Evolutionary conservation across 768 basidiomycete species (phyloP).

Genomic region (Panaeolus cyanescens): DNA sequence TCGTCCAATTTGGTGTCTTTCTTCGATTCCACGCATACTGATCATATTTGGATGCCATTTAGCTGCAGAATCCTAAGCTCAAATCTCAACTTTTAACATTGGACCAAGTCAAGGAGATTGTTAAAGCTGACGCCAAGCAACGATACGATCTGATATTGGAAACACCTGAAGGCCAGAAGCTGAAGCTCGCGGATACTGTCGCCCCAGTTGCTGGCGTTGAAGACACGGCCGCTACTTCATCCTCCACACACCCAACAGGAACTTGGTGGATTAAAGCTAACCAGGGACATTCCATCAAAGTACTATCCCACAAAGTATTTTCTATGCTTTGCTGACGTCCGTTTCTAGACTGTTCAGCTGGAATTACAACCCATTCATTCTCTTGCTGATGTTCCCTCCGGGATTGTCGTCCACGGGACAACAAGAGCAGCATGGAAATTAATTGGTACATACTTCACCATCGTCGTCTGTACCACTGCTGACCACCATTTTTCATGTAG

Average conservation of each 20-base stretch:
- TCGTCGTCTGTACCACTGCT: background rate
- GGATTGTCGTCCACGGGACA: slow-evolving; percentile 84
- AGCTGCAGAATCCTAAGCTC: slow-evolving; percentile 76
- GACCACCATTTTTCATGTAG: slow-evolving; percentile 35
- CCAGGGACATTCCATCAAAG: slow-evolving; percentile 88
- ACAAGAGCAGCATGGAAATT: slow-evolving; percentile 64
- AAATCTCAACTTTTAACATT: slow-evolving; percentile 54
- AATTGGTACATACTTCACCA: slow-evolving; percentile 49
- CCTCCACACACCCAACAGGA: slow-evolving; percentile 14
- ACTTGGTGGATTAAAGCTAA: slow-evolving; percentile 91
- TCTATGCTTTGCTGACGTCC: background rate
- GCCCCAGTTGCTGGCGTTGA: slow-evolving; percentile 4
- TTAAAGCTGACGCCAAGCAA: slow-evolving; percentile 65
- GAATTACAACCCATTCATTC: slow-evolving; percentile 62
- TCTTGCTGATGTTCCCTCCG: slow-evolving; percentile 63
- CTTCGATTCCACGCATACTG: background rate
- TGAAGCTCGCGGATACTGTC: slow-evolving; percentile 3
- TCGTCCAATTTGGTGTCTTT: background rate
- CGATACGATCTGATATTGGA: slow-evolving; percentile 64
- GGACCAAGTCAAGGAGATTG: slow-evolving; percentile 57
- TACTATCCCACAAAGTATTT: slow-evolving; percentile 22
- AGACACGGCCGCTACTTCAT: slow-evolving; percentile 15
- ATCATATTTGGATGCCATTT: slow-evolving; percentile 4
- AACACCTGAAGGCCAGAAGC: slow-evolving; percentile 22
- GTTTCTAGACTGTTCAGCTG: slow-evolving; percentile 61